Evolutionary conservation across 2,329 filamentous ascomycete species (phyloP), one percentile per base, ranked within the genome.

Genomic region (Apiospora malaysiana): DNA sequence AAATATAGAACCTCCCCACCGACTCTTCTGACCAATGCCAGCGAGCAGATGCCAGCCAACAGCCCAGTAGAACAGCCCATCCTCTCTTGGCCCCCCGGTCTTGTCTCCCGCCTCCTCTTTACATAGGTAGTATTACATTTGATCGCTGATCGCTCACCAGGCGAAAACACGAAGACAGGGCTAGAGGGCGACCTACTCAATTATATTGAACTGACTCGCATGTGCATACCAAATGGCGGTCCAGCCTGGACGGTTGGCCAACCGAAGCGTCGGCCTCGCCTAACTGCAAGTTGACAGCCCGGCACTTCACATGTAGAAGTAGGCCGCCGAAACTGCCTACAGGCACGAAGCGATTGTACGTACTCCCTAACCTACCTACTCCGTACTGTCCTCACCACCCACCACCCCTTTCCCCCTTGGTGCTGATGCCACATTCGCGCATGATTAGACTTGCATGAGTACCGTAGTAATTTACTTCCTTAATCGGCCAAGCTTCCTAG

Each of bases 1-100:
- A 71, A 71, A 66, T 69, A 67, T 71, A 71, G 70, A 69, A 21
- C 21, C 32, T 21, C 56, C 37, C 70, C 70, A 71, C 70, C 59
- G 16, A 8, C 16, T 43, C 18, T 27, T 45, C 21, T 25, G 66
- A 12, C 65, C 66, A 65, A 68, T 68, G 12, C 27, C 56, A 40
- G 23, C 27, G 32, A 40, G 18, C 46, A 67, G 42, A 45, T 37
- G 42, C 66, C 12, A 18, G 10, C 66, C 42, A 67, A 68, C 49
- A 49, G 45, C 56, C 63, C 21, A 46, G n/a, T n/a, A n/a, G n/a
- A 67, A 68, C 49, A 49, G 45, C 56, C 63, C 21, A 46, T 42
- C 32, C 23, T 37, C 59, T 66, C 66, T 63, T 27, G 68, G 59
- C 66, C 27, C 66, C 66, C 40, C 23, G 42, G 42, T 45, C 23